Percentiles rank a stretch among this genome's conserved stretches.
Evolutionary conservation across 129 eudicot genomes (phyloP).

Genomic region (Logfia minima): DNA sequence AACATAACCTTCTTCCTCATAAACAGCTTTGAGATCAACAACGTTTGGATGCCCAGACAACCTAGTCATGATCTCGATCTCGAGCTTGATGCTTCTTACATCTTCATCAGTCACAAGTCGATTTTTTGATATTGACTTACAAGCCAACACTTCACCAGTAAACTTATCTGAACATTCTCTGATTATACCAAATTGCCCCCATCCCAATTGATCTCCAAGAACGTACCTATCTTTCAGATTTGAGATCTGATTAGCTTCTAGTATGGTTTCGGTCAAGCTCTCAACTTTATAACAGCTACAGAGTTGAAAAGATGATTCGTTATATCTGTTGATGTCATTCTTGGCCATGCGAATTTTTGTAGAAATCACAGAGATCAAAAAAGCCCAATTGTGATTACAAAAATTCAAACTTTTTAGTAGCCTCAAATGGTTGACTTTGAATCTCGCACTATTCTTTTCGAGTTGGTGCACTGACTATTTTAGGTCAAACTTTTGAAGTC

Average conservation of each 20-base stretch:
- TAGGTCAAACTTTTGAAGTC: conserved; percentile 41
- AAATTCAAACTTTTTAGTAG: conserved; percentile 27
- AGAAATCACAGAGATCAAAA: conserved; percentile 15
- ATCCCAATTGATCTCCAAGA: conserved; percentile 66
- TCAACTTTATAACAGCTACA: conserved; percentile 57
- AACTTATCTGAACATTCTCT: conserved; percentile 63
- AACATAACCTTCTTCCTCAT: conserved; percentile 80
- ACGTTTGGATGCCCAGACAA: conserved; percentile 84
- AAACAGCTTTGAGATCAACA: conserved; percentile 77
- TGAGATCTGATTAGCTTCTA: conserved; percentile 45
- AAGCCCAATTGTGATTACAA: conserved; percentile 6
- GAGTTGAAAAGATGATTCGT: conserved; percentile 34
- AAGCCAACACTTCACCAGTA: conserved; percentile 64
- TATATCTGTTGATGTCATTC: conserved; percentile 40
- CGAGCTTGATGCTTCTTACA: conserved; percentile 67
- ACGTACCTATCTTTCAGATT: conserved; percentile 56
- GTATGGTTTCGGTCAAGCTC: conserved; percentile 49
- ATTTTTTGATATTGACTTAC: conserved; percentile 84
- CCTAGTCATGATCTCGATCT: conserved; percentile 75
- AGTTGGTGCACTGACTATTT: conserved; percentile 22
- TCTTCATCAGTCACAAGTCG: conserved; percentile 68
- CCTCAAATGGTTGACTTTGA: conserved; percentile 18
- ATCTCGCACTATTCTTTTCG: neutral
- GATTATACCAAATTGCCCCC: conserved; percentile 84
- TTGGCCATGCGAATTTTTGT: conserved; percentile 54